These are phyloP conservation scores for Pelargonium myrrhifolium DNA, from an alignment of 441 rosid genomes.

Conservation along the genomic window DNA sequence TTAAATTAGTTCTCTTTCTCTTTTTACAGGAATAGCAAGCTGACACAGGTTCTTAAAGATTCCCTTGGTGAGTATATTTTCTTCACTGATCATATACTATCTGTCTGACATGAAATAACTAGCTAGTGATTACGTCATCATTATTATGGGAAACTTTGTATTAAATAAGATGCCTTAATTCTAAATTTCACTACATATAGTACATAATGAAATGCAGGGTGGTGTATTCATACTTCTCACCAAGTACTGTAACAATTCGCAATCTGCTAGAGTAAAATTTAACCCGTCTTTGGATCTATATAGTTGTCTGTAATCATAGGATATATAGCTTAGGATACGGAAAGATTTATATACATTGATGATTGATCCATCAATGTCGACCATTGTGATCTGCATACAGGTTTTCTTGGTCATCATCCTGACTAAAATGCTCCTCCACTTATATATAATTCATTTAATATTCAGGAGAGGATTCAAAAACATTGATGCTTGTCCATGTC, in stretches of 20 bases:
- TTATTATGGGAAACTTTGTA: not conserved
- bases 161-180: no score
- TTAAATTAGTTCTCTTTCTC: conserved; percentile 12
- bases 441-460: conserved; percentile 7
- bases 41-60: conserved; percentile 79
- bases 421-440: not conserved
- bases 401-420: conserved; percentile 1
- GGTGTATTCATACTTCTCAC: no score
- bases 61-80: conserved; percentile 52
- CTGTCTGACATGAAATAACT: not conserved
- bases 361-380: no score
- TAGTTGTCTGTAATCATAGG: no score
- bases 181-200: no score
- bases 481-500: conserved; percentile 76
- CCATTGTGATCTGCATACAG: no score
- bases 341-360: no score
- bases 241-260: no score
- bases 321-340: no score
- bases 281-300: no score
- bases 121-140: not conserved
- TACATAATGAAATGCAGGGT: no score
- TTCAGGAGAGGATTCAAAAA: conserved; percentile 73
- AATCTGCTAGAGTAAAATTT: no score
- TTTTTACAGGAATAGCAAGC: conserved; percentile 72
- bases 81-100: not conserved